Conservation (phyloP, 1,284 basidiomycete species). For the Waitea zeae region DNA sequence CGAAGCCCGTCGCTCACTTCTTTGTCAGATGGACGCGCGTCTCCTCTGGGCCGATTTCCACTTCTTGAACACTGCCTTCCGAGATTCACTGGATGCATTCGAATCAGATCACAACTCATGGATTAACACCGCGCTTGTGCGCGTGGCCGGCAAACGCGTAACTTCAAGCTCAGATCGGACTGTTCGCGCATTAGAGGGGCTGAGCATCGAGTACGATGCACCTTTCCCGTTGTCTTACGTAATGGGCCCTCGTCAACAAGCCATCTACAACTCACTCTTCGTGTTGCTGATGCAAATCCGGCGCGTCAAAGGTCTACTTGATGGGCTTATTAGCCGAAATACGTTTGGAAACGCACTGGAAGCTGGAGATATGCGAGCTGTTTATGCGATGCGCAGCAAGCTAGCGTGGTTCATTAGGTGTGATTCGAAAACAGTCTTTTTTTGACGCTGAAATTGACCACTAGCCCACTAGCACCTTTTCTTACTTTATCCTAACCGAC, state of each 20-base stretch:
- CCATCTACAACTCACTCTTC: conserved; percentile 55
- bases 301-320: conserved; percentile 53
- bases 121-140: conserved; percentile 60
- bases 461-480: conserved; percentile 54
- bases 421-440: background rate
- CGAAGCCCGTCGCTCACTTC: too few relatives aligned
- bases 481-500: conserved; percentile 59
- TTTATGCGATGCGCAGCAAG: conserved; percentile 59
- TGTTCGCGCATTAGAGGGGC: conserved; percentile 45
- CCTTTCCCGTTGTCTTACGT: conserved; percentile 75
- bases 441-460: too few relatives aligned
- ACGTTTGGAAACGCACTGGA: conserved; percentile 15
- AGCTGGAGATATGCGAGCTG: too few relatives aligned
- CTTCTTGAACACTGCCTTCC: conserved; percentile 63
- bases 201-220: conserved; percentile 57
- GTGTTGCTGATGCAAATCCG: conserved; percentile 63
- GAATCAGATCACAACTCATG: conserved; percentile 21
- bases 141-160: conserved; percentile 43
- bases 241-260: conserved; percentile 42
- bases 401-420: conserved; percentile 68
- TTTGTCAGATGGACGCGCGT: conserved; percentile 49
- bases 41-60: conserved; percentile 74
- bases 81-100: conserved; percentile 44
- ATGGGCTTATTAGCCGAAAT: conserved; percentile 47
- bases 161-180: too few relatives aligned